Evolutionary conservation across 768 basidiomycete genomes (phyloP), one percentile per base, ranked within the genome.

Genomic region (Lenzites betulinus): DNA sequence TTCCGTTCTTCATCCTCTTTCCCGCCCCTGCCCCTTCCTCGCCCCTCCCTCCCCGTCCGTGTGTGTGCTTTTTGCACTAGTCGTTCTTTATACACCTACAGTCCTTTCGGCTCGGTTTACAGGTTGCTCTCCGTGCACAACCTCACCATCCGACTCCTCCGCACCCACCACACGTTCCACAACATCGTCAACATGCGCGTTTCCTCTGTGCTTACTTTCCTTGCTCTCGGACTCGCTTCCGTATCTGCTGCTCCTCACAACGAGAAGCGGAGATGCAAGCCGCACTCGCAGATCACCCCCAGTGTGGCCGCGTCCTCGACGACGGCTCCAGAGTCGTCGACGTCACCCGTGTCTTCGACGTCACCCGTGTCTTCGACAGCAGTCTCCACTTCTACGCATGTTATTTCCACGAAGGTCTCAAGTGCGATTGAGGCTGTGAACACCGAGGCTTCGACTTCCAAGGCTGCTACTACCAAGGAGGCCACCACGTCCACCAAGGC

Each of bases 41-140:
- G 44, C 42, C 28, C 58, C 38, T 48, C 59, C 22, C 44, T 39
- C 41, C 39, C 44, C 28, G 44, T 55, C 28, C 50, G 33, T 6
- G 54, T 51, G 63, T 59, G 54, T 51, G 63, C 48, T 22, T 61
- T 41, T 26, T 39, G 64, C 52, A 54, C 64, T 18, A 58, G 62
- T 63, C 62, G 36, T 51, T 63, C 62, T 59, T 63, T 63, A 41
- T 33, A 25, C 51, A 35, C 35, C 28, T 36, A 63, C 62, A 39
- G 62, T 63, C 62, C 35, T 51, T 63, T 58, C 53, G 47, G 49
- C 58, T 55, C 49, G 62, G 47, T 55, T 23, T 46, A n/a, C 46
- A 52, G 58, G 47, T 47, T 26, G 3, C 44, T 55, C 11, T 51
- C 58, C 56, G 35, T 64, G 41, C 47, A 54, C 46, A 30, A 18